Base-by-base conservation (phyloP, 2,329 filamentous ascomycete genomes). In the Colletotrichum sp. region DNA sequence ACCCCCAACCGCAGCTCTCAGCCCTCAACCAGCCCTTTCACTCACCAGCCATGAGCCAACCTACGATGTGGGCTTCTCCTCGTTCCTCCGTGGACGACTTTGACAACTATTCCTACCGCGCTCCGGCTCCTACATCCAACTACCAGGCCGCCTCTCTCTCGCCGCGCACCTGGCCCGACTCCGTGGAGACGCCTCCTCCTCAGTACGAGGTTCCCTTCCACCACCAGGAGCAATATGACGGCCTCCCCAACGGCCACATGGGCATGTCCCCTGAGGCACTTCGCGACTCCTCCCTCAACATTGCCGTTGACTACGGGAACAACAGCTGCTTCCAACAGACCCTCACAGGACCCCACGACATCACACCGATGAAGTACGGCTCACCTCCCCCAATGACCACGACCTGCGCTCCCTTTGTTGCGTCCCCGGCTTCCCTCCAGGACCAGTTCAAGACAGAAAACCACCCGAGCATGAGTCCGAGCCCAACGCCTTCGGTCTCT, bases 91-190 rank as follows among this genome's bases (percentile, higher is more conserved):
- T 82, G 48, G 83, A 86, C 39, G 86, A 86, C 28, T 80, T 83
- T 64, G 85, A 87, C 25, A 81, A 82, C 73, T 83, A 83, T 69
- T 82, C 82, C 59, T 84, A 83, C 78, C 80, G 82, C 67, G 82
- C 80, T 34, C 84, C 84, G 6, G 79, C 79, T 19, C 68, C 77
- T 16, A 59, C 79, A 52, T 79, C 77, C 68, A 32, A 32, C 16
- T 83, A 83, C 78, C 81, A 81, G 71, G 76, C 79, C 36, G 80
- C 82, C 16, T 79, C 82, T 12, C 74, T 80, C 55, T 83, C 85
- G 39, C 85, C 86, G 9, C 77, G 79, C 39, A 82, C 80, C 63
- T 87, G 84, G 83, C 77, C 83, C 9, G 52, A 66, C 12, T 60
- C 69, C 4, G 52, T 61, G 15, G 69, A 75, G 69, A 70, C 61